Evolutionary conservation across 192 early-diverging fungal genomes (phyloP), one percentile per base, ranked within the genome.

Genomic region (Chytriomyces sp.): DNA sequence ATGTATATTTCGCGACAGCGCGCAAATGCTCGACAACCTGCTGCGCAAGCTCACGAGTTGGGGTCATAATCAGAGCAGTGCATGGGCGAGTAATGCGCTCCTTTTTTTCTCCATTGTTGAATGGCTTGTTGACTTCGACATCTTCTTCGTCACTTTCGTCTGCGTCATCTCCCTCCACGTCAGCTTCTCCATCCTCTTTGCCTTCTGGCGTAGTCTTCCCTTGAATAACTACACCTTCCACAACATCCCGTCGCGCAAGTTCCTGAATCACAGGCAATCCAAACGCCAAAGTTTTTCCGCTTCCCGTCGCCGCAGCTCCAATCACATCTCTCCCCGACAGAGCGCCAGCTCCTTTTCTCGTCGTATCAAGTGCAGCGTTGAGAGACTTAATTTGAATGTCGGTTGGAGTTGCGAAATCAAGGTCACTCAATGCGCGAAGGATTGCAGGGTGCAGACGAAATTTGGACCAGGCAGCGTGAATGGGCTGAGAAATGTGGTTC

Each of bases 31-130:
- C 91, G 75, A 87, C 90, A 60, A 99, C 92, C 87, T 99, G 97
- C 20, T 97, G 91, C 0, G 97, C 96, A 84, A 99, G 86, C 84
- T 99, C 97, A 68, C 97, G 90, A 3, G 97, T 99, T 0, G 97
- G 97, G 0, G 95, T 89, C 72, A 99, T 80, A 47, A 99, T 90
- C 28, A 99, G 84, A 0, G 87, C 97, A 47, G 81, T 80, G 53
- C 86, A 78, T 11, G 78, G 82, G 43, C 61, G 50, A 26, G 8
- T 23, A 35, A 60, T 18, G 8, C 69, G 49, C 8, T 71, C 69
- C 69, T 71, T 50, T 7, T 71, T 71, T 45, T 50, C 50, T 28
- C 66, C 66, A 28, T 28, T 45, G 23, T 67, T 67, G 53, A 57
- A 24, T 61, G 35, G 53, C 26, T 13, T 69, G 1, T 72, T 61